These are phyloP conservation scores for Citrus sinensis DNA, from an alignment of 345 rosid species.

Conservation along the genomic window DVS_A1.0 CM039168.1:8746501-8747000, in stretches of 20 bases:
- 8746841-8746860: conserved; percentile 49
- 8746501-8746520: no score
- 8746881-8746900: conserved; percentile 48
- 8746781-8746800: neutral
- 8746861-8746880: conserved; percentile 44
- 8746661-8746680: neutral
- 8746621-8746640: no score
- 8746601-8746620: no score
- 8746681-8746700: neutral
- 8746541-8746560: no score
- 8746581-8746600: no score
- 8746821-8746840: neutral
- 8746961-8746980: neutral
- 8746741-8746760: conserved; percentile 33
- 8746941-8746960: neutral
- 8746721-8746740: neutral
- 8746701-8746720: neutral
- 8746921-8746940: conserved; percentile 48
- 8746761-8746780: conserved; percentile 23
- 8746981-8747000: neutral
- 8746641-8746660: neutral
- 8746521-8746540: no score
- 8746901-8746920: conserved; percentile 48
- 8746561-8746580: no score
- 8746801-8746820: neutral